phyloP scores from a whole-genome alignment of 164 flowering plant genomes.

The Chimonanthus praecox region DNA sequence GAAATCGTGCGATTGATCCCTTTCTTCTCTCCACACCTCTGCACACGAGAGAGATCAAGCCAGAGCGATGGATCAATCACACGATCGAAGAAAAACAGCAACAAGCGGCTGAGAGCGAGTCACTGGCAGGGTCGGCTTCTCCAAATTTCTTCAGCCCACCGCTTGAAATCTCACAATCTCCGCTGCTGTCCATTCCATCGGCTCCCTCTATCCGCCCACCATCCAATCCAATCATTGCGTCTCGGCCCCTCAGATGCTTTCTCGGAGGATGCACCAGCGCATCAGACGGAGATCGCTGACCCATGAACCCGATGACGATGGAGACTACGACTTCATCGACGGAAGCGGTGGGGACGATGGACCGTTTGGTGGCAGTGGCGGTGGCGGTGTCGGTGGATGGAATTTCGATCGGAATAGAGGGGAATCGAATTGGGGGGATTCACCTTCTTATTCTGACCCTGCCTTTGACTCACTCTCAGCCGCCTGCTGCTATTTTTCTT shows the following conservation, averaged over 20 bases:
- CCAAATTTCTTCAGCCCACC: slow-evolving; percentile 7
- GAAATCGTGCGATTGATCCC: too few relatives aligned
- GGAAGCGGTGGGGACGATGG: slow-evolving; percentile 33
- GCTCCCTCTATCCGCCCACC: slow-evolving; percentile 47
- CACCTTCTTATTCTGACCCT: slow-evolving; percentile 39
- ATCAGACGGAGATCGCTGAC: slow-evolving; percentile 28
- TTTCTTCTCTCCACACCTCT: too few relatives aligned
- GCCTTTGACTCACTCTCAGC: too few relatives aligned
- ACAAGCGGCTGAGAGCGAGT: too few relatives aligned
- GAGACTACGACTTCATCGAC: slow-evolving; percentile 20
- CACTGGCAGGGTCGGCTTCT: too few relatives aligned
- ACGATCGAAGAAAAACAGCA: too few relatives aligned
- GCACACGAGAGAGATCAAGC: too few relatives aligned
- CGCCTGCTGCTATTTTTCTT: too few relatives aligned
- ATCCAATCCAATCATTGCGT: slow-evolving; percentile 21
- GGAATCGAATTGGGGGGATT: slow-evolving; percentile 37
- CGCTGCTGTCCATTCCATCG: slow-evolving; percentile 31
- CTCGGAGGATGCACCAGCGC: slow-evolving; percentile 28
- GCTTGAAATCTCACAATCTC: slow-evolving; percentile 27
- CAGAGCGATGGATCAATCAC: too few relatives aligned
- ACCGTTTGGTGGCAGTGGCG: slow-evolving; percentile 28
- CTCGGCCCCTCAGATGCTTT: slow-evolving; percentile 28
- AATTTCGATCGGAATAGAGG: slow-evolving; percentile 45
- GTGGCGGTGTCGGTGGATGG: slow-evolving; percentile 52
- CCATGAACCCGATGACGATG: slow-evolving; percentile 27